Base-by-base conservation (phyloP, 768 basidiomycete species). In the Pleurotus citrinopileatus region DNA sequence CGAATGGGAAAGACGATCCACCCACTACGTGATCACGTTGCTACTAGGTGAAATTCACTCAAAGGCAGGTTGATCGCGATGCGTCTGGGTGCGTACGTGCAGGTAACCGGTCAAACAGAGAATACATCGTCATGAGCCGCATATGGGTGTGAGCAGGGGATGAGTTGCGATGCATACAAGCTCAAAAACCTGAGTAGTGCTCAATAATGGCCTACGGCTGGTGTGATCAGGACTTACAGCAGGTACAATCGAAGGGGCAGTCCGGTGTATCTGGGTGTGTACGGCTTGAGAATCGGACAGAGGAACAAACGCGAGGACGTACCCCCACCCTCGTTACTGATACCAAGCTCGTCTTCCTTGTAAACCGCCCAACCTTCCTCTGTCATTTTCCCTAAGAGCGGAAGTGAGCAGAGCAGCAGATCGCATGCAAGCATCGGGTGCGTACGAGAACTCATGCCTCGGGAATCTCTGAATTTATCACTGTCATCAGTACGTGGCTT, bases 191-290 rank as follows among this genome's bases (percentile, higher is more conserved):
- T 67, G 51, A 10, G 12, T 2, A 22, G 34, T 42, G 13, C 3
- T 7, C n/a, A 17, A 56, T 52, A 38, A 42, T 46, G 19, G 5
- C 53, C 23, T 15, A 12, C 1, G 8, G 5, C 2, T 10, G 15
- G 45, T 42, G 19, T 34, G n/a, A 54, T 22, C 37, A 42, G 48
- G 19, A 67, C 89, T 70, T 62, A 91, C 92, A 94, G 61, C 92
- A 94, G 32, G 89, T 76, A 67, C 92, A 94, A 66, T 94, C 92
- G 64, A 94, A 94, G 4, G 92, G 92, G 71, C 91, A 94, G 36
- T 89, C 67, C 2, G 88, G 81, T 0, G 91, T 92, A 66, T 89
- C 91, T 94, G 69, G 27, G 56, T 42, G 43, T 12, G 38, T 7
- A 64, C 55, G 56, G 50, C 54, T 42, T 46, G 63, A 66, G 50